Conservation (phyloP, 352 stramenopile genomes). For the Globisporangium echinulatum region DNA sequence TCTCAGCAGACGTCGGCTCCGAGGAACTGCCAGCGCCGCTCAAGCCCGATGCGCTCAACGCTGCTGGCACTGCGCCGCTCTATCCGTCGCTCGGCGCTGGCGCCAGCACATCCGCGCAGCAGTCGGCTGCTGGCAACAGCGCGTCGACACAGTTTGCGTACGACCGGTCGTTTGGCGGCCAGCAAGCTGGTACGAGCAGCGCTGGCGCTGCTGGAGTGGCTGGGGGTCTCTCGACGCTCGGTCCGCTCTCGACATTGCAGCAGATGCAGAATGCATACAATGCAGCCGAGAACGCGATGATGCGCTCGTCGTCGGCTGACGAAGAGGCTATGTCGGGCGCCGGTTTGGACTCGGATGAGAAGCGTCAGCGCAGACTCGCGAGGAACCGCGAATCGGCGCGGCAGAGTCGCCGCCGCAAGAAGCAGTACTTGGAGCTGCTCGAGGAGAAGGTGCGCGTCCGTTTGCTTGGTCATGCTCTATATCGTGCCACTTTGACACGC, state of each 20-base stretch:
- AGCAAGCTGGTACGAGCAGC: conserved; percentile 2
- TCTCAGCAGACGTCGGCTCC: conserved; percentile 61
- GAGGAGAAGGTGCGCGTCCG: conserved; percentile 66
- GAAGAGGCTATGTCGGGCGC: conserved; percentile 37
- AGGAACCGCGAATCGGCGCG: conserved; percentile 85
- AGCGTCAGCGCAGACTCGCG: conserved; percentile 69
- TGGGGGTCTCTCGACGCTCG: conserved; percentile 7
- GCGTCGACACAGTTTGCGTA: conserved; percentile 28
- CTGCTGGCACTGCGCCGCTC: conserved; percentile 1
- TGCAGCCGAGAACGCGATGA: conserved; percentile 48
- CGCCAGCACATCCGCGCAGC: too few species aligned
- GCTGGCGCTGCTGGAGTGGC: conserved; percentile 5
- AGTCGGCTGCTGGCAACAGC: background rate
- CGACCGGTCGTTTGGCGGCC: conserved; percentile 28
- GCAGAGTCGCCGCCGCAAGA: conserved; percentile 85
- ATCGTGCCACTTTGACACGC: background rate
- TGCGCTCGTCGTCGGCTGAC: conserved; percentile 40
- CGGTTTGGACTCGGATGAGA: conserved; percentile 61
- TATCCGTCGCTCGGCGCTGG: conserved; percentile 1
- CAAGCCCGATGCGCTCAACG: conserved; percentile 19
- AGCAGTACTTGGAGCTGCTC: conserved; percentile 84
- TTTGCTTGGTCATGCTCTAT: background rate
- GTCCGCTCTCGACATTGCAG: conserved; percentile 30
- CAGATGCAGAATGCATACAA: conserved; percentile 42
- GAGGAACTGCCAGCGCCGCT: conserved; percentile 37